Percentiles rank a stretch among this genome's conserved stretches.
Conservation (phyloP, 1,284 basidiomycete genomes). For the Leccinum ambiguum region DNA sequence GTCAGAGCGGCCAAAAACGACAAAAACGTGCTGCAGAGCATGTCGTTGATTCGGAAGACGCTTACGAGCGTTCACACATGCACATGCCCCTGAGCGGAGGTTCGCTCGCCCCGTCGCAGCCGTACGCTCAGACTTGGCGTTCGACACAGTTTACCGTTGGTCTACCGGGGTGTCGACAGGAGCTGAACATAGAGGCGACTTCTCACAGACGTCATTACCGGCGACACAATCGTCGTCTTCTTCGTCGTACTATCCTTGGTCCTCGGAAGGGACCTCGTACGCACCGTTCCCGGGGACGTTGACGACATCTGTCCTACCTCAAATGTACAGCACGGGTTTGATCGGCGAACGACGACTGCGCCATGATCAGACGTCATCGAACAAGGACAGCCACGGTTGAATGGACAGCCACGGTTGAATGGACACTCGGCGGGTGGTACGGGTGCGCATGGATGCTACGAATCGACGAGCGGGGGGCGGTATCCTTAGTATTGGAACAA, state of each 20-base stretch:
- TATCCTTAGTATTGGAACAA: conserved; percentile 65
- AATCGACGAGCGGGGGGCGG: conserved; percentile 28
- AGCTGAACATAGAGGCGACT: too few relatives aligned
- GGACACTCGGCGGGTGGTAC: conserved; percentile 10
- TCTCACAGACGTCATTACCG: too few relatives aligned
- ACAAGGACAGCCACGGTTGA: conserved; percentile 5
- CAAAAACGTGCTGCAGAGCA: conserved; percentile 37
- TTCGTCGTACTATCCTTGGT: too few relatives aligned
- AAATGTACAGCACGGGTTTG: conserved; percentile 69
- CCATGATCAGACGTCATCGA: conserved; percentile 19
- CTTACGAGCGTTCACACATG: conserved; percentile 30
- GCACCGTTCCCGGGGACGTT: conserved; percentile 33
- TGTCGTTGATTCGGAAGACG: conserved; percentile 33
- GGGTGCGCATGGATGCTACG: conserved; percentile 20
- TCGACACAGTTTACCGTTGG: conserved; percentile 23
- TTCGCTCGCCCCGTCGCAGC: conserved; percentile 15
- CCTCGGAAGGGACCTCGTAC: too few relatives aligned
- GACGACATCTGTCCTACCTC: conserved; percentile 65
- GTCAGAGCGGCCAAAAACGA: conserved; percentile 40
- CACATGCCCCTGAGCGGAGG: conserved; percentile 15
- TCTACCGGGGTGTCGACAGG: too few relatives aligned
- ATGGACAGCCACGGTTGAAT: too few relatives aligned
- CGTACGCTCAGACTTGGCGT: conserved; percentile 32
- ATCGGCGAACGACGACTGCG: conserved; percentile 41
- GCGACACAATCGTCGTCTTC: too few relatives aligned